These are phyloP conservation scores for Xylariales sp. DNA, from an alignment of 2,329 filamentous ascomycete genomes.

Conservation along the genomic window DNA sequence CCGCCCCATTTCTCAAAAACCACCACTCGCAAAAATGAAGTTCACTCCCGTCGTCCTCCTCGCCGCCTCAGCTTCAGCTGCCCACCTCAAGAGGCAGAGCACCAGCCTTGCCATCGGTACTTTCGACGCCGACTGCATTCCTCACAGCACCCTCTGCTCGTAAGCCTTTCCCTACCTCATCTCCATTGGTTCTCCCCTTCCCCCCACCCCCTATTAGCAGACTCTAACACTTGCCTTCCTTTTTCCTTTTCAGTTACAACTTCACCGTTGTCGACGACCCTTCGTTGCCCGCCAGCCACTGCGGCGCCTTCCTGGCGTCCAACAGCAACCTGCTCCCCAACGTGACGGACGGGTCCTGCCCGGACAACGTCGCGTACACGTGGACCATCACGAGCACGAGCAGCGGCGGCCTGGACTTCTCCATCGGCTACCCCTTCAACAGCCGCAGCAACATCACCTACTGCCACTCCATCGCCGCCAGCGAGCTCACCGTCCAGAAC, in stretches of 20 bases:
- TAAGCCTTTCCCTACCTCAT: conserved; percentile 1
- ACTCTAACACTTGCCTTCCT: neutral
- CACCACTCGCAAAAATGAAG: conserved; percentile 8
- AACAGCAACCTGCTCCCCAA: conserved; percentile 6
- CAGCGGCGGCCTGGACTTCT: conserved; percentile 9
- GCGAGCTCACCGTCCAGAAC: conserved; percentile 7
- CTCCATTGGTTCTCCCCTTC: neutral
- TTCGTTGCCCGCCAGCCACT: conserved; percentile 1
- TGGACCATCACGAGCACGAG: conserved; percentile 8
- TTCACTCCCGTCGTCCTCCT: conserved; percentile 7
- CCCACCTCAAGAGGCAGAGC: conserved; percentile 7
- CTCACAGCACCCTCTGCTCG: conserved; percentile 7
- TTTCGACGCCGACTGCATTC: conserved; percentile 10
- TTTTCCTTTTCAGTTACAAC: conserved; percentile 5
- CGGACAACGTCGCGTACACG: conserved; percentile 9
- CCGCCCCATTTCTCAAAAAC: neutral
- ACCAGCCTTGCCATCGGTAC: neutral
- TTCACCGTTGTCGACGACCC: conserved; percentile 8
- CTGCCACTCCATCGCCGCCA: conserved; percentile 10
- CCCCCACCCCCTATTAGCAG: neutral
- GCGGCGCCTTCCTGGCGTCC: conserved; percentile 7
- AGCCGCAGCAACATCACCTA: conserved; percentile 11
- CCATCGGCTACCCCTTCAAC: conserved; percentile 12
- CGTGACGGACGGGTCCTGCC: conserved; percentile 6
- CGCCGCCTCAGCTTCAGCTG: conserved; percentile 7